A percentile compares a stretch with the other conserved stretches of the same genome.
Evolutionary conservation across 257 asterid species (phyloP).

Genomic region (Nicotiana sylvestris): DNA sequence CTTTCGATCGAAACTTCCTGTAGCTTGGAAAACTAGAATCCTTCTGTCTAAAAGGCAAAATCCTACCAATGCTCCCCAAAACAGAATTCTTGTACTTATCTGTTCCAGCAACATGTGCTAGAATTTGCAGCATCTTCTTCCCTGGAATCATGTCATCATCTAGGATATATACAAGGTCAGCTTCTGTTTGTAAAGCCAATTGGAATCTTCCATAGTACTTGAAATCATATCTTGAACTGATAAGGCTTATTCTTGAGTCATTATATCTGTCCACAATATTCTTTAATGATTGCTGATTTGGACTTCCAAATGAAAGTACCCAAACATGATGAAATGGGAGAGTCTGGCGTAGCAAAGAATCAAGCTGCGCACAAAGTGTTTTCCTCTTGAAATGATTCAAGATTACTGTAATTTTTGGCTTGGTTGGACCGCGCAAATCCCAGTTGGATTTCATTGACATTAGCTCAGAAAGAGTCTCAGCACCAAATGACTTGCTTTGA

Average conservation of each 20-base stretch:
- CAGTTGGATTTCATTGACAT: slow-evolving; percentile 75
- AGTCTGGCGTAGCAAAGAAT: slow-evolving; percentile 67
- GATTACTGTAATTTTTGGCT: slow-evolving; percentile 66
- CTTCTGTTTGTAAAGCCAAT: slow-evolving; percentile 88
- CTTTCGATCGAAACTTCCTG: slow-evolving; percentile 82
- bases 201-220: slow-evolving; percentile 95
- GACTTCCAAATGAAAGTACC: slow-evolving; percentile 95
- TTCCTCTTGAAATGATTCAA: slow-evolving; percentile 87
- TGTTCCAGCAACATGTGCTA: slow-evolving; percentile 86
- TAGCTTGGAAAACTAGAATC: slow-evolving; percentile 85
- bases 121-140: slow-evolving; percentile 64
- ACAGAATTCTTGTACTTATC: slow-evolving; percentile 82
- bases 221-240: slow-evolving; percentile 77
- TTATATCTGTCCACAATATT: slow-evolving; percentile 68
- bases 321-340: slow-evolving; percentile 87
- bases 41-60: slow-evolving; percentile 78
- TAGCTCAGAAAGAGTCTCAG: slow-evolving; percentile 55
- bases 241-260: slow-evolving; percentile 64
- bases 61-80: slow-evolving; percentile 88
- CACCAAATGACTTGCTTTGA: slow-evolving; percentile 37
- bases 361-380: slow-evolving; percentile 81
- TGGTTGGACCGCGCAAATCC: slow-evolving; percentile 37
- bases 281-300: slow-evolving; percentile 50
- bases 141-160: slow-evolving; percentile 99
- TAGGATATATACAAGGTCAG: slow-evolving; percentile 68